phyloP scores from a whole-genome alignment of 2,329 filamentous ascomycete species.

The Hypoxylon sp. region DNA sequence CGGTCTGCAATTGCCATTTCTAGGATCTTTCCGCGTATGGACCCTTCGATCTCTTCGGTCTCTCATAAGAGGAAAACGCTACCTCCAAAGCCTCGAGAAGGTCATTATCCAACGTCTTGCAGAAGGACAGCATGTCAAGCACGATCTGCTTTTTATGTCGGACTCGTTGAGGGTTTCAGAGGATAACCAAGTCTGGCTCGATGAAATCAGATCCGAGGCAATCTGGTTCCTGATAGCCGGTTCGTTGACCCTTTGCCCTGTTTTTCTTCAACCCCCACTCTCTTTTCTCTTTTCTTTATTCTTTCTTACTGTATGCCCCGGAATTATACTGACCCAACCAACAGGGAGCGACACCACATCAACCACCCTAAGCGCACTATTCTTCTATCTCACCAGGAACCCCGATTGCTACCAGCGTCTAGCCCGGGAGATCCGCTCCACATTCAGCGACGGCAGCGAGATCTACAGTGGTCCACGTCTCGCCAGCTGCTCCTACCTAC shows the following conservation, averaged over 20 bases:
- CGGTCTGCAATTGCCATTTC: not conserved
- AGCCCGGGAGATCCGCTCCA: not conserved
- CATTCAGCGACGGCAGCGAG: not conserved
- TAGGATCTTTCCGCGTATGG: not conserved
- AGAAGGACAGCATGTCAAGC: not conserved
- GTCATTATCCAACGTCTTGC: not conserved
- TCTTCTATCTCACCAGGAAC: not conserved
- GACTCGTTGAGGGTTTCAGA: not conserved
- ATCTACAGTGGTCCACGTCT: not conserved
- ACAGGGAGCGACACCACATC: not conserved
- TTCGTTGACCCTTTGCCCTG: not conserved
- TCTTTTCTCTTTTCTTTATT: not conserved
- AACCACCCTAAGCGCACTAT: not conserved
- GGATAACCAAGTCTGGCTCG: not conserved
- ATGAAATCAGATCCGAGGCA: not conserved
- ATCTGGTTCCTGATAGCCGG: not conserved
- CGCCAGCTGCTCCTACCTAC: not conserved
- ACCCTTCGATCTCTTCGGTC: not conserved
- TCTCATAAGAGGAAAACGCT: not conserved
- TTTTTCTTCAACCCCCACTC: not conserved
- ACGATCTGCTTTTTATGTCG: conserved; percentile 1
- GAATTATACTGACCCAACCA: not conserved
- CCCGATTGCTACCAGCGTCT: not conserved
- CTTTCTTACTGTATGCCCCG: not conserved
- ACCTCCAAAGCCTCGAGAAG: not conserved